phyloP scores from a whole-genome alignment of 176 grass and related monocot genomes.

The Oryza rufipogon region DNA sequence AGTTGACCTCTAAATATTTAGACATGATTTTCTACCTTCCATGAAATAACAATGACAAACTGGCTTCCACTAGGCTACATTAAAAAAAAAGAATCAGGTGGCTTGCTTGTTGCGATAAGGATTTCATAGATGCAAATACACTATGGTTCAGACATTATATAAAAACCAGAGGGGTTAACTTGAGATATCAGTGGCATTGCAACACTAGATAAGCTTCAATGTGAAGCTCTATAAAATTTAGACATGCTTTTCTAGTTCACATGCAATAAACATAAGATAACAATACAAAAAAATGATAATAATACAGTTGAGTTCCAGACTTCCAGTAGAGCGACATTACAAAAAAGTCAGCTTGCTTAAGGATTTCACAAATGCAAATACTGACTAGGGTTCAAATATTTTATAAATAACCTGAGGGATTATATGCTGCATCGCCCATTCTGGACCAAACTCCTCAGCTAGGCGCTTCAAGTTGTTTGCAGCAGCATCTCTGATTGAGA shows the following conservation, averaged over 20 bases:
- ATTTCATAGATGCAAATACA: not conserved
- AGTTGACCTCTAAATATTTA: not conserved
- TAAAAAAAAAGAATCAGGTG: not conserved
- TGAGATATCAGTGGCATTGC: not conserved
- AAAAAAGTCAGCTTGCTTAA: not conserved
- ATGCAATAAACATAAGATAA: not conserved
- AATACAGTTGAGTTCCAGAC: not conserved
- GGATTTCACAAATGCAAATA: not conserved
- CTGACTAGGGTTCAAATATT: not conserved
- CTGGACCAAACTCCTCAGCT: slow-evolving; percentile 92
- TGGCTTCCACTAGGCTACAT: not conserved
- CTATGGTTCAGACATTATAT: not conserved
- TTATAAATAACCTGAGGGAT: slow-evolving; percentile 71
- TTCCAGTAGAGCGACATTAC: not conserved
- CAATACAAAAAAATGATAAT: not conserved
- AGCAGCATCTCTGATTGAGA: slow-evolving; percentile 93
- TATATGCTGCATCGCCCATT: slow-evolving; percentile 96
- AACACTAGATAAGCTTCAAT: not conserved
- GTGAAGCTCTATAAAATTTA: not conserved
- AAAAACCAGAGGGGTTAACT: slow-evolving; percentile 74
- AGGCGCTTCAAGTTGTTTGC: slow-evolving; percentile 94
- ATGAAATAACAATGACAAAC: not conserved
- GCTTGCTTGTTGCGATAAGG: not conserved
- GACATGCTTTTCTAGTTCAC: not conserved
- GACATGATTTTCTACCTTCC: not conserved